These are phyloP conservation scores for Gynandropsis gynandra DNA, from an alignment of 345 rosid genomes.

Conservation along the genomic window DNA sequence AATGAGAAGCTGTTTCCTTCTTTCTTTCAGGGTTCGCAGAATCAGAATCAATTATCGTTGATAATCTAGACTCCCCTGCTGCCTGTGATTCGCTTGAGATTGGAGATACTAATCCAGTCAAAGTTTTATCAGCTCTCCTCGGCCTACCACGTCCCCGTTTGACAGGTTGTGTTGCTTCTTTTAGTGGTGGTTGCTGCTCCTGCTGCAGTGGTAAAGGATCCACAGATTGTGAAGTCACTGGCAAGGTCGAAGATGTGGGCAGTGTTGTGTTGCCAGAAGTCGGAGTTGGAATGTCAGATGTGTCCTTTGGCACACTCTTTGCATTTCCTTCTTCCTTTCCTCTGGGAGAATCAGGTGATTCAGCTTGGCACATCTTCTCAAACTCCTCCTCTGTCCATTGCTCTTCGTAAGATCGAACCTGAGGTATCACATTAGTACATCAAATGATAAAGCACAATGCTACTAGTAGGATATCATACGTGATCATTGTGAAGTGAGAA, in stretches of 20 bases:
- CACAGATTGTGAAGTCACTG: constrained; percentile 11
- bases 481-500: constrained; percentile 13
- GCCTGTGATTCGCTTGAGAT: constrained; percentile 28
- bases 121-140: constrained; percentile 57
- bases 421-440: constrained; percentile 12
- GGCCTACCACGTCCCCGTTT: constrained; percentile 97
- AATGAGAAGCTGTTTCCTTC: constrained; percentile 21
- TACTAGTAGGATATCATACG: not conserved
- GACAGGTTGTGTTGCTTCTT: constrained; percentile 63
- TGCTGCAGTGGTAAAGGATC: constrained; percentile 13
- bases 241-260: constrained; percentile 16
- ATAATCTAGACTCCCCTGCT: constrained; percentile 30
- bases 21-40: constrained; percentile 24
- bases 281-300: constrained; percentile 11
- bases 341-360: constrained; percentile 60
- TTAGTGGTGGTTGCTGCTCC: constrained; percentile 33
- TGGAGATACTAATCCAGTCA: constrained; percentile 23
- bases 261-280: constrained; percentile 1
- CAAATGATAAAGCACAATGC: not conserved
- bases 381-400: constrained; percentile 93
- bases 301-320: constrained; percentile 38
- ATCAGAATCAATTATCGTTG: constrained; percentile 24
- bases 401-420: constrained; percentile 95
- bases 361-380: constrained; percentile 83
- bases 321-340: constrained; percentile 43